Evolutionary conservation across 75 land plant genomes (phyloP), one percentile per base, ranked within the genome.

Genomic region (Picea sitchensis): DNA sequence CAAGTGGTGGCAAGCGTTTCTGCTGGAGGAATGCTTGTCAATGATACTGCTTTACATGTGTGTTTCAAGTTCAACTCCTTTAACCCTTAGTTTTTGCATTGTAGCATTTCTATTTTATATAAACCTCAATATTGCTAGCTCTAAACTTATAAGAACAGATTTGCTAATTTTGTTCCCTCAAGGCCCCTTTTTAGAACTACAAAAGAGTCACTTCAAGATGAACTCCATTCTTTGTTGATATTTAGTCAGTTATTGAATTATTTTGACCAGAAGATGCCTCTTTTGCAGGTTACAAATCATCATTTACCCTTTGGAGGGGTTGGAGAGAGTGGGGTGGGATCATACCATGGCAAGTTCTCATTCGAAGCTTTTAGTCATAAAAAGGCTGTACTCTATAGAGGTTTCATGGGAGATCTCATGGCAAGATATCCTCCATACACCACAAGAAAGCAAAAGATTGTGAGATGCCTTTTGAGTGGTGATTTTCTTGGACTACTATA

Each of bases 341-440:
- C 77, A 3, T 90, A 91, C 79, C 92, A 91, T 78, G 93, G 92
- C 12, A 91, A 87, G 62, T 82, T 77, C 63, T 90, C 93, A 0
- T 91, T 91, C 61, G 92, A 90, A 30, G 68, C 84, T 14, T 90
- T 88, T 54, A 92, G 94, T 68, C 95, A 94, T 79, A 84, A 77
- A 79, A 92, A 92, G 82, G 62, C 88, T n/a, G 86, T 92, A 12
- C 59, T 90, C 47, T 65, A 81, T 18, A 78, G 92, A 62, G 23
- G 83, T 65, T 88, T 92, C 62, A 58, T 12, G 54, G 91, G 87
- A 8, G 99, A 96, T 78, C 75, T 81, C 31, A 12, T 80, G 1
- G 81, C 83, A 34, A 88, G 99, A 80, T 96, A 96, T 69, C 99
- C 99, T 36, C 99, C 99, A 54, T 96, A 86, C 84, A 90, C 91